phyloP scores from a whole-genome alignment of 805 yeast genomes.

The Spathaspora gorwiae region DNA sequence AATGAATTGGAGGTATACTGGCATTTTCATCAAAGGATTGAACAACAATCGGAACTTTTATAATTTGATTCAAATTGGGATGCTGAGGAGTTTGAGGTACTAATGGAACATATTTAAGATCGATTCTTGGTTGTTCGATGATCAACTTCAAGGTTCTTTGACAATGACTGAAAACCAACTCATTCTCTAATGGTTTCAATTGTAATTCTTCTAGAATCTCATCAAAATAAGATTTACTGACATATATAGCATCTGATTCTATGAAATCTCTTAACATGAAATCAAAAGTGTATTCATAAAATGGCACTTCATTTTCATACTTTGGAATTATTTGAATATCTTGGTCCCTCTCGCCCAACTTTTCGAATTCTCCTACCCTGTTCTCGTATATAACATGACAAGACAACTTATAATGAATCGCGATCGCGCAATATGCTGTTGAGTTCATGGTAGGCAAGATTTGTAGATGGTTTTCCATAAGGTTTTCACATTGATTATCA shows the following conservation, averaged over 20 bases:
- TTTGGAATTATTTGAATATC: slow-evolving; percentile 1
- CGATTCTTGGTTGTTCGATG: background rate
- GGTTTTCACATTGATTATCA: slow-evolving; percentile 4
- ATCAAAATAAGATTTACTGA: slow-evolving; percentile 1
- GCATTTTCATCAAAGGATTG: background rate
- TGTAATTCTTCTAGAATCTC: background rate
- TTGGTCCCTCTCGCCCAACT: background rate
- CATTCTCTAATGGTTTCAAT: background rate
- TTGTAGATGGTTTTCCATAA: slow-evolving; percentile 3
- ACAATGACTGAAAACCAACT: background rate
- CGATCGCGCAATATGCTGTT: background rate
- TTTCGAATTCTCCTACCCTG: background rate
- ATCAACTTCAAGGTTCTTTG: background rate
- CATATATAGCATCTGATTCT: background rate
- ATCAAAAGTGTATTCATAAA: background rate
- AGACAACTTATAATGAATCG: slow-evolving; percentile 4
- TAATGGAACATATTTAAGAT: slow-evolving; percentile 5
- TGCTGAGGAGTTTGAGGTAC: background rate
- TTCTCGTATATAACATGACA: slow-evolving; percentile 1
- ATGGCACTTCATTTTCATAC: background rate
- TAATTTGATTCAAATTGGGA: background rate
- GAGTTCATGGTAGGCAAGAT: slow-evolving; percentile 7
- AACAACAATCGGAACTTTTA: background rate
- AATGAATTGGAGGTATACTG: background rate
- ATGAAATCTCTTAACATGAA: background rate